Evolutionary conservation across 352 stramenopile species (phyloP), one percentile per base, ranked within the genome.

Genomic region (Saprolegnia parasitica): DNA sequence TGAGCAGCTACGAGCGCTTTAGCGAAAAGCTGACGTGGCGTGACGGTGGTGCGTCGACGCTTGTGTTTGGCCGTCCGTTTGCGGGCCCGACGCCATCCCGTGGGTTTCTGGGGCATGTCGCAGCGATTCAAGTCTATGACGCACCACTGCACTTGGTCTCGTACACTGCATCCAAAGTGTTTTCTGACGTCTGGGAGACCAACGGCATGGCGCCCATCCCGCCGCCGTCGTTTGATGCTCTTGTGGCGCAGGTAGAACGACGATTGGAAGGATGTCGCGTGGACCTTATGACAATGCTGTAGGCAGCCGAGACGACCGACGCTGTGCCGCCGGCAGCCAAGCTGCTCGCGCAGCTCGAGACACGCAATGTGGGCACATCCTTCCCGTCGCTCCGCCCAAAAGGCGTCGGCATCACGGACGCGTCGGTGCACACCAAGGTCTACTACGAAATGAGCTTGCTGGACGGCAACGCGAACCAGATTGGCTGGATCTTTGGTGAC

Each of bases 111-210:
- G 65, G 72, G 0, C 78, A 90, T 45, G 49, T 92, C 4, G 87
- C 78, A 23, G 80, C 89, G 68, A 68, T 90, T 52, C 74, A 79
- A 0, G 26, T 89, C 4, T 92, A 83, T 82, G 74, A 90, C 73
- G 78, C 81, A 3, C 75, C 78, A 0, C 68, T 90, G 29, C 54
- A 70, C 37, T 24, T 70, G 35, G 13, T 13, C 4, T 37, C 47
- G 26, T 61, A 62, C 63, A 8, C 54, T 24, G 35, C 24, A 2
- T 1, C 11, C 24, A 24, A 40, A 3, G 52, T 60, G 9, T 60
- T 60, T 11, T 15, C 24, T 3, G 13, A 24, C 35, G 13, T 26
- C 52, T 40, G 35, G 24, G 35, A 60, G 16, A 21, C 52, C 13
- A 42, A 60, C 35, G 52, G 35, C 24, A n/a, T n/a, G 16, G 20